phyloP scores from a whole-genome alignment of 2,329 filamentous ascomycete species.

The Decorospora gaudefroyi region DNA sequence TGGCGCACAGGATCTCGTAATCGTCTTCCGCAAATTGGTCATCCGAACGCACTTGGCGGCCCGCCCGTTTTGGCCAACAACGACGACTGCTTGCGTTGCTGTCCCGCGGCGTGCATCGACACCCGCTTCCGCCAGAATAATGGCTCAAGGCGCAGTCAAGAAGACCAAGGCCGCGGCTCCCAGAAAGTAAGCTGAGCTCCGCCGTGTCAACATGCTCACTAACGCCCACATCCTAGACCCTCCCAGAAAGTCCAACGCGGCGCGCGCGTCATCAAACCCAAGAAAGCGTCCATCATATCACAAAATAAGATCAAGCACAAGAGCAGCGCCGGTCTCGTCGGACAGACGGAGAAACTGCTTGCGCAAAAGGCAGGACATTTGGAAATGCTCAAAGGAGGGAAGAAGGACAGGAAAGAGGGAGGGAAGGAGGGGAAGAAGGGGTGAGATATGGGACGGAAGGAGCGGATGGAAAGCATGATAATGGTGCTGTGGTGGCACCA shows the following conservation, averaged over 20 bases:
- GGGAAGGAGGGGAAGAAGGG: conserved; percentile 24
- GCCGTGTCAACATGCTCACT: conserved; percentile 4
- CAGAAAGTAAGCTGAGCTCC: conserved; percentile 43
- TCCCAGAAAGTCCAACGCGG: conserved; percentile 56
- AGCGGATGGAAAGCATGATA: background rate
- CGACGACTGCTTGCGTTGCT: no score
- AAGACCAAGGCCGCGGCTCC: conserved; percentile 49
- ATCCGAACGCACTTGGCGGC: background rate
- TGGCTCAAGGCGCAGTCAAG: conserved; percentile 57
- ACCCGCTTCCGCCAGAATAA: no score
- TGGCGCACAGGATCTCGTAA: background rate
- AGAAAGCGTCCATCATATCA: conserved; percentile 64
- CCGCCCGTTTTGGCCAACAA: conserved; percentile 1
- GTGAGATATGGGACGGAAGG: background rate
- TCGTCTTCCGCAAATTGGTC: background rate
- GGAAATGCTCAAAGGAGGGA: conserved; percentile 68
- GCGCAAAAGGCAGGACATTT: conserved; percentile 71
- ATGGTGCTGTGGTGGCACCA: no score
- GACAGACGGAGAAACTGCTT: conserved; percentile 68
- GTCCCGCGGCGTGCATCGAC: no score
- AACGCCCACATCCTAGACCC: conserved; percentile 6
- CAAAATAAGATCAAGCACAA: conserved; percentile 69
- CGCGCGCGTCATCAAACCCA: conserved; percentile 66
- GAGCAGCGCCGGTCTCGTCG: conserved; percentile 64
- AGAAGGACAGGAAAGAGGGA: conserved; percentile 56